Evolutionary conservation across 2,329 filamentous ascomycete genomes (phyloP).

Genomic region (Sclerotinia nivalis): DNA sequence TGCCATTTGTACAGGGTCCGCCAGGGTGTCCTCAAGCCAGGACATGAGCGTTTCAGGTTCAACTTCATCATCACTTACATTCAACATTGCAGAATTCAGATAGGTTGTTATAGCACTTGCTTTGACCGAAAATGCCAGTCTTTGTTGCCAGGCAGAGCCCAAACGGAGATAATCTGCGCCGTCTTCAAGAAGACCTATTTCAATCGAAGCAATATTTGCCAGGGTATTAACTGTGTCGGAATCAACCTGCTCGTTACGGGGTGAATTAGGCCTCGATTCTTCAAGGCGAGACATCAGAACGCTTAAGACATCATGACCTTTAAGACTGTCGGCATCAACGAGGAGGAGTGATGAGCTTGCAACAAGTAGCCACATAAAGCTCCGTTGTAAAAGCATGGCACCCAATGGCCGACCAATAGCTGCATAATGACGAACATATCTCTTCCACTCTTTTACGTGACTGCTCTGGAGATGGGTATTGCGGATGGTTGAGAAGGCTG

Average conservation of each 20-base stretch:
- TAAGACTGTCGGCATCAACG: constrained; percentile 59
- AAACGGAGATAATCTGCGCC: constrained; percentile 87
- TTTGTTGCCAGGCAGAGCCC: constrained; percentile 83
- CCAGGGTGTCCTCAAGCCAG: constrained; percentile 83
- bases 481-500: constrained; percentile 84
- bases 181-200: constrained; percentile 84
- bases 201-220: constrained; percentile 72
- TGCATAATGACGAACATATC: constrained; percentile 80
- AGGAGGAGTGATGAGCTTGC: constrained; percentile 75
- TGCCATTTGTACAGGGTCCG: constrained; percentile 78
- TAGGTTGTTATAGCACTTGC: constrained; percentile 79
- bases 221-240: constrained; percentile 61
- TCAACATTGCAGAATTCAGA: constrained; percentile 76
- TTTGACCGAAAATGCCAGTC: constrained; percentile 82
- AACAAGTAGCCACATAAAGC: constrained; percentile 82
- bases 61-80: constrained; percentile 71
- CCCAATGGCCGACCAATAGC: constrained; percentile 78
- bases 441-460: constrained; percentile 80
- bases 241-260: constrained; percentile 51
- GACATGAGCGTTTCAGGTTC: constrained; percentile 76
- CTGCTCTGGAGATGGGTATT: constrained; percentile 69
- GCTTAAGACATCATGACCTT: constrained; percentile 68
- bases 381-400: constrained; percentile 86
- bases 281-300: constrained; percentile 60
- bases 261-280: constrained; percentile 46